Percentiles rank a stretch among this genome's conserved stretches.
These are phyloP conservation scores for Herpomyces periplanetae DNA, from an alignment of 2,329 filamentous ascomycete genomes.

Conservation along the genomic window DNA sequence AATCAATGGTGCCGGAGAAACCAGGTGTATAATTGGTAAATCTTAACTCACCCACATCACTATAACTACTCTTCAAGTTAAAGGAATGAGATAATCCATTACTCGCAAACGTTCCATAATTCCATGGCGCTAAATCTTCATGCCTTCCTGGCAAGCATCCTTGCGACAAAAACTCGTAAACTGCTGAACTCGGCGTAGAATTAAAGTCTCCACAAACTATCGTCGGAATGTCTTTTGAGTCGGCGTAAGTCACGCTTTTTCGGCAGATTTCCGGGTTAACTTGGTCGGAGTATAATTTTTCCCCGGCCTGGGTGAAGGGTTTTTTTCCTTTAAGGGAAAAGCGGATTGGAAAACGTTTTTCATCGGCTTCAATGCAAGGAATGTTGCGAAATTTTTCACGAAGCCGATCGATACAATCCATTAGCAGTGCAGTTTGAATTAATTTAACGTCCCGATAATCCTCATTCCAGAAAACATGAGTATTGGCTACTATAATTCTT, in stretches of 20 bases:
- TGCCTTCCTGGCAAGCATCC: constrained; percentile 42
- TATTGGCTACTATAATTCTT: constrained; percentile 63
- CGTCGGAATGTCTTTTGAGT: constrained; percentile 36
- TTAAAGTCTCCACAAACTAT: constrained; percentile 90
- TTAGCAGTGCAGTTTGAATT: constrained; percentile 70
- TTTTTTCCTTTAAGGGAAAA: no score
- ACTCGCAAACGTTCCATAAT: constrained; percentile 70
- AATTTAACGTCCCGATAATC: constrained; percentile 71
- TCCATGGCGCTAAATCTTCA: constrained; percentile 31
- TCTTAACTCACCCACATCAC: constrained; percentile 38
- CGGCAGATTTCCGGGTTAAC: constrained; percentile 9
- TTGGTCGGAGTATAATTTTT: constrained; percentile 11
- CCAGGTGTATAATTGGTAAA: constrained; percentile 91
- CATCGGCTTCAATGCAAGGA: constrained; percentile 37
- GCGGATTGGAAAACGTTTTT: no score
- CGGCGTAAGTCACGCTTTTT: constrained; percentile 11
- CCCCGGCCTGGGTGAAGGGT: constrained; percentile 11
- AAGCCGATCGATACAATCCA: constrained; percentile 59
- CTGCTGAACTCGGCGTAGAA: constrained; percentile 45
- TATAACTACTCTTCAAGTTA: constrained; percentile 62
- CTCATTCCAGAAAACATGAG: constrained; percentile 81
- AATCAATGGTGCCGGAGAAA: constrained; percentile 76
- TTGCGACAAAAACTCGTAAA: constrained; percentile 54
- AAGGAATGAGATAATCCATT: constrained; percentile 84
- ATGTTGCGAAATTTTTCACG: constrained; percentile 52